Evolutionary conservation across 352 stramenopile species (phyloP), one percentile per base, ranked within the genome.

Genomic region (Globisporangium spinosum): DNA sequence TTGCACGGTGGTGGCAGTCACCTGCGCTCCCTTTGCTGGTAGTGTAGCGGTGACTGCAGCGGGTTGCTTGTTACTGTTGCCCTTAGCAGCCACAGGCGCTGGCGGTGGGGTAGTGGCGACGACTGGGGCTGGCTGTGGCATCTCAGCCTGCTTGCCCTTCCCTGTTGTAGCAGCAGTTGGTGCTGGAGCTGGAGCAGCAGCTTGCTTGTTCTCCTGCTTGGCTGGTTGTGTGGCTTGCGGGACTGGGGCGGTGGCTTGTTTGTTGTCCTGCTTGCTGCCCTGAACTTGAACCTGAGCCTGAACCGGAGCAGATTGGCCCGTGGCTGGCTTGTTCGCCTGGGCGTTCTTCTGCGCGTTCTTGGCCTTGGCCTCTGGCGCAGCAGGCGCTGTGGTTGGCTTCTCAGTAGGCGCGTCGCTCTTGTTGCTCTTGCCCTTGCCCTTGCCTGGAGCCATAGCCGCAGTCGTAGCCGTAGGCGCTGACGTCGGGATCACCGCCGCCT

Each of bases 61-160:
- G 25, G 62, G 47, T 29, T 68, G 51, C 27, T 62, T 68, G 15
- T 13, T 25, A 25, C 58, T 57, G 38, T 23, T n/a, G 20, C 13
- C 12, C 38, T 45, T 45, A 20, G 12, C 10, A 45, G 38, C 38
- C 38, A 56, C 62, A 34, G 62, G 51, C 17, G 54, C 54, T 32
- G 62, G 38, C 20, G 62, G 54, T 17, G 62, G 62, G 0, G 53
- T 22, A 25, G 62, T 34, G 23, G 29, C 23, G 25, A 34, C 5
- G 27, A 23, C 58, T 53, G 58, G 32, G 15, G 58, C 29, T 45
- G 38, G 38, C 23, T 53, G 34, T 27, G 34, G 58, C 34, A 54
- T 17, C 6, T 62, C 29, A 9, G 35, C 9, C 10, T 68, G 32
- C 62, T 68, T 68, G 49, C 13, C 61, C n/a, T 67, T 67, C 32